phyloP scores from a whole-genome alignment of 495 filamentous ascomycete species.

The Podospora sp. region DNA sequence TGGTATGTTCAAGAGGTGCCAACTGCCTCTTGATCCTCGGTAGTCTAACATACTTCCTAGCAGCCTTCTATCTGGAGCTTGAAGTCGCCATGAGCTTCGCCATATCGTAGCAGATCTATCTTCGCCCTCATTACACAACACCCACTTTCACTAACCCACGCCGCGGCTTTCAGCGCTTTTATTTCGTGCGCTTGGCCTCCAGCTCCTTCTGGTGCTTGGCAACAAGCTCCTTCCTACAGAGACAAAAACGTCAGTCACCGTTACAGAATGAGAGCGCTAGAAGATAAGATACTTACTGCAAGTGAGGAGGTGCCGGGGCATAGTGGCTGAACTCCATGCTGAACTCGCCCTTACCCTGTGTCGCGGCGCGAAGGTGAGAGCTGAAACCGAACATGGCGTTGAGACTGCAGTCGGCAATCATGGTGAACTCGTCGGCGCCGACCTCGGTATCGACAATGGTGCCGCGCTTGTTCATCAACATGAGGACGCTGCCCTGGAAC shows the following conservation, averaged over 20 bases:
- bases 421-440: slow-evolving; percentile 92
- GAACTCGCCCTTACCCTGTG: slow-evolving; percentile 99
- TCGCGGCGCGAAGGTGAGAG: slow-evolving; percentile 83
- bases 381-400: slow-evolving; percentile 98
- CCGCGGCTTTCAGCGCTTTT: background rate
- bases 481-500: slow-evolving; percentile 97
- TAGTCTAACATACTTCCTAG: slow-evolving; percentile 3
- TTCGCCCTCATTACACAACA: background rate
- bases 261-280: no score
- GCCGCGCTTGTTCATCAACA: slow-evolving; percentile 93
- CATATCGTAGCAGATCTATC: background rate
- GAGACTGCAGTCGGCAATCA: slow-evolving; percentile 87
- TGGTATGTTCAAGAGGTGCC: background rate
- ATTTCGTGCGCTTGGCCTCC: slow-evolving; percentile 62
- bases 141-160: background rate
- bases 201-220: slow-evolving; percentile 85
- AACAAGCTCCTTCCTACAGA: slow-evolving; percentile 77
- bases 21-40: background rate
- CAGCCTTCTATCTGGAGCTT: background rate
- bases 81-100: background rate
- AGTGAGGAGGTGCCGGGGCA: slow-evolving; percentile 76
- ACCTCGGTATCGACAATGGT: slow-evolving; percentile 96
- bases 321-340: slow-evolving; percentile 99
- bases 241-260: slow-evolving; percentile 6
- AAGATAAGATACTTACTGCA: slow-evolving; percentile 69